Percentiles rank a stretch among this genome's conserved stretches.
Evolutionary conservation across 495 filamentous ascomycete genomes (phyloP).

Genomic region (Hypoxylon fuscum): DNA sequence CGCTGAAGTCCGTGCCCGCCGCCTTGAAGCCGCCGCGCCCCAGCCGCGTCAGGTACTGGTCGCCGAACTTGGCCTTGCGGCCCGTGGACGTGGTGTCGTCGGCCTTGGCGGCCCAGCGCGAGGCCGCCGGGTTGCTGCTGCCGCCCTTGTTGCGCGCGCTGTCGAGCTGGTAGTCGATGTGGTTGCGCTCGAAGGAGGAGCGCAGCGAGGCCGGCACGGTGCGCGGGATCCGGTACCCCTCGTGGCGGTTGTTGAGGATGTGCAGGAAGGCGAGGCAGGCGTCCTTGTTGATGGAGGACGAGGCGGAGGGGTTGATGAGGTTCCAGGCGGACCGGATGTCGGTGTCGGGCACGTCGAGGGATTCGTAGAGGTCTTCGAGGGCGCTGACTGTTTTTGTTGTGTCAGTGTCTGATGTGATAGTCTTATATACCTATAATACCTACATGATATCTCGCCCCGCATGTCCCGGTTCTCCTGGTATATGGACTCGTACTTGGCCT

Average conservation of each 20-base stretch:
- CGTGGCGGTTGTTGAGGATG: slow-evolving; percentile 92
- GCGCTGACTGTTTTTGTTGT: slow-evolving; percentile 67
- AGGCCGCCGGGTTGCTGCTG: slow-evolving; percentile 58
- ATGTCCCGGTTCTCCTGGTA: slow-evolving; percentile 87
- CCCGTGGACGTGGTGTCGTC: slow-evolving; percentile 82
- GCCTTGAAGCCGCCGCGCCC: slow-evolving; percentile 81
- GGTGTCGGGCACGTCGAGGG: slow-evolving; percentile 93
- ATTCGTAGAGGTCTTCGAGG: slow-evolving; percentile 85
- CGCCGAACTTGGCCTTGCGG: slow-evolving; percentile 93
- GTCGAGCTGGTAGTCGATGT: slow-evolving; percentile 95
- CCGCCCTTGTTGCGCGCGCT: slow-evolving; percentile 67
- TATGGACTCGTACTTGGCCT: slow-evolving; percentile 93
- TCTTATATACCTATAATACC: slow-evolving; percentile 22
- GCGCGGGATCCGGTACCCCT: slow-evolving; percentile 92
- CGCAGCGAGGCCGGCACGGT: slow-evolving; percentile 90
- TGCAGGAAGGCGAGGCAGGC: slow-evolving; percentile 93
- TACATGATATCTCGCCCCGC: slow-evolving; percentile 85
- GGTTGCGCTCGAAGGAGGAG: slow-evolving; percentile 88
- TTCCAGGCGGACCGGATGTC: slow-evolving; percentile 96
- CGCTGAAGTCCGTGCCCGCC: slow-evolving; percentile 83
- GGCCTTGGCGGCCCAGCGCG: slow-evolving; percentile 72
- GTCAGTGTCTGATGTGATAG: slow-evolving; percentile 12
- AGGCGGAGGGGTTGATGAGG: slow-evolving; percentile 87
- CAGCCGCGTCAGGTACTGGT: slow-evolving; percentile 91
- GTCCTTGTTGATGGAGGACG: slow-evolving; percentile 87